Evolutionary conservation across 139 green algal species (phyloP), one percentile per base, ranked within the genome.

Genomic region (Edaphochlamys debaryana): DNA sequence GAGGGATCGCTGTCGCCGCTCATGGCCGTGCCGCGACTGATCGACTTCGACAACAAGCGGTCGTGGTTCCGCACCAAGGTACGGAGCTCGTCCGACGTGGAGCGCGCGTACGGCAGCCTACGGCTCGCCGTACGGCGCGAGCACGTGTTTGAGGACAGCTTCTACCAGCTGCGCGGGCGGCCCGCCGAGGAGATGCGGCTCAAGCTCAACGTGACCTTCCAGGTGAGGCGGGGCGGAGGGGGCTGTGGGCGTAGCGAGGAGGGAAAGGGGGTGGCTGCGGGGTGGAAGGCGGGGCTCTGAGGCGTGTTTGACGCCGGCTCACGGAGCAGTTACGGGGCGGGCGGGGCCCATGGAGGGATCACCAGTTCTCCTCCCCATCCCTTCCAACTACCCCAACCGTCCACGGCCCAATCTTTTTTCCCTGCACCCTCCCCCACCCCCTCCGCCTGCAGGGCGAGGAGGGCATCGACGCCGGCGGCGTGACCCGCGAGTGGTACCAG

Each of bases 1-100:
- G 90, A 98, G 80, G 87, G 87, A 41, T 91, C 88, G 25, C 84
- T 99, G 58, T 74, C 86, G 20, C 89, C 94, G 27, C 90, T 99
- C 69, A 90, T 99, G 71, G 77, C 91, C 23, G 89, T 85, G 32
- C 94, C 96, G 29, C 88, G 91, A 54, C 91, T 99, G 52, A 91
- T 99, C 41, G 97, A 99, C 79, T 99, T 99, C 90, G 96, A 98
- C 90, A 99, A 99, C 92, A 99, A 99, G 94, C 91, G 95, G 38
- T 79, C 92, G 13, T 95, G 94, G 87, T 98, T 98, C 92, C 89
- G 93, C 52, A 88, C 73, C 40, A 89, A 93, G 67, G 86, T 96
- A 27, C 87, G 91, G 40, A 30, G 50, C 4, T 20, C 79, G 25
- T 4, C 20, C 34, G 71, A 69, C 58, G 63, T 20, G 38, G 87